Evolutionary conservation across 2,329 filamentous ascomycete species (phyloP), one percentile per base, ranked within the genome.

Genomic region (Xylariaceae sp.): DNA sequence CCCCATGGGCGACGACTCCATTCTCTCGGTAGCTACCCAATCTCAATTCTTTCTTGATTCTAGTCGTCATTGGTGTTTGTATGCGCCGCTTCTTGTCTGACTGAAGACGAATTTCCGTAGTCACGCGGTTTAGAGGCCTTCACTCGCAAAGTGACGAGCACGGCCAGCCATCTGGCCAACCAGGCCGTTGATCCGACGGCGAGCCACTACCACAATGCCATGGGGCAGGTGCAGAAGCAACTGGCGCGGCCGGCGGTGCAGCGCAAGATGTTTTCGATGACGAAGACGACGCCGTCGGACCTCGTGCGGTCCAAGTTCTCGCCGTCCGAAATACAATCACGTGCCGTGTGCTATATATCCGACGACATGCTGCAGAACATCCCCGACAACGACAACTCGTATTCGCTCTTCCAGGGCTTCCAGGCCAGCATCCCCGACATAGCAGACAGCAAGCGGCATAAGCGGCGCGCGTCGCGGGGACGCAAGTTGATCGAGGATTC

Each of bases 361-460:
- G 93, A 99, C 75, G 92, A 97, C 63, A 83, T 99, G 66, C 84
- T 99, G 51, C 80, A 80, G 66, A 92, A 96, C 72, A 93, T 97
- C 54, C 94, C 94, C 66, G 91, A 96, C 62, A 83, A 88, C 71
- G 86, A 88, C 18, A 95, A 90, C 74, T 80, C 86, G 13, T 99
- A 96, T 77, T 97, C 92, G 47, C 81, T 99, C 50, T 97, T 99
- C 74, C 90, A 99, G 74, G 94, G 94, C 65, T 99, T 99, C 74
- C 88, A 96, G 76, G 94, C 93, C 52, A 92, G 87, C 64, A 81
- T 96, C 63, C 92, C 92, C 2, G 84, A 87, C 64, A 75, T 84
- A 64, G 80, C 79, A 4, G 89, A 94, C 63, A 84, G 83, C 65
- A 87, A 88, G 72, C 89, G 88, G 72, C 83, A 85, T 66, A 84